phyloP scores from a whole-genome alignment of 306 rosid species.

The barrel medic (Medicago truncatula) region MtrunA17r5.0-ANR NC_053043.1:30115501-30116000 shows the following conservation, averaged over 20 bases:
- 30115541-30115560: constrained; percentile 83
- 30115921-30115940: constrained; percentile 83
- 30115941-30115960: constrained; percentile 73
- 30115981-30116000: constrained; percentile 27
- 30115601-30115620: constrained; percentile 69
- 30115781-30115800: constrained; percentile 97
- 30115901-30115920: constrained; percentile 95
- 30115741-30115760: constrained; percentile 88
- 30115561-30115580: constrained; percentile 97
- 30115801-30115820: constrained; percentile 92
- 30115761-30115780: constrained; percentile 96
- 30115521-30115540: constrained; percentile 16
- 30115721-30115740: constrained; percentile 38
- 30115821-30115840: constrained; percentile 95
- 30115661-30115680: constrained; percentile 14
- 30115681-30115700: constrained; percentile 28
- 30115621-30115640: constrained; percentile 93
- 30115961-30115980: constrained; percentile 56
- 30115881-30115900: constrained; percentile 94
- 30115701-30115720: constrained; percentile 40
- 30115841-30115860: constrained; percentile 94
- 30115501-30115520: constrained; percentile 26
- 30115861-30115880: constrained; percentile 81
- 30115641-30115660: constrained; percentile 48
- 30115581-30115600: constrained; percentile 89